phyloP scores from a whole-genome alignment of 441 rosid species.

The Breynia disticha region DNA sequence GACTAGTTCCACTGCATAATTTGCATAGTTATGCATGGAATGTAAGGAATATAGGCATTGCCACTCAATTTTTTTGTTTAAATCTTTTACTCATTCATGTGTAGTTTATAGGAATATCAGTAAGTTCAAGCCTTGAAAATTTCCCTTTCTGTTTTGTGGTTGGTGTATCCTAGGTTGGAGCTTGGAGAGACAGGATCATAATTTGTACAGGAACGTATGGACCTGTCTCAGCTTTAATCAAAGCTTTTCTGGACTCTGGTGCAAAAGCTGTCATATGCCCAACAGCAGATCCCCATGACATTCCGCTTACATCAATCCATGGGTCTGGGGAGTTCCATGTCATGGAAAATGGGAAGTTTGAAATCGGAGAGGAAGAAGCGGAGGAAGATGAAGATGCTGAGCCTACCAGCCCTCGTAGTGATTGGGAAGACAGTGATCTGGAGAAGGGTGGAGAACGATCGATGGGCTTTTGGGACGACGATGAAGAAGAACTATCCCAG shows the following conservation, averaged over 20 bases:
- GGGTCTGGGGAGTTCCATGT: conserved; percentile 44
- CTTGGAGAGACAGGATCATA: conserved; percentile 94
- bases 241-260: conserved; percentile 84
- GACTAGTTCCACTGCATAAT: too few relatives aligned
- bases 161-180: conserved; percentile 57
- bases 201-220: conserved; percentile 79
- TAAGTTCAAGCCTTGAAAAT: too few relatives aligned
- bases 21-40: too few relatives aligned
- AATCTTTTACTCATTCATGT: too few relatives aligned
- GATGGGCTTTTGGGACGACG: conserved; percentile 59
- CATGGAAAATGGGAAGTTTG: conserved; percentile 65
- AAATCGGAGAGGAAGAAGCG: conserved; percentile 77
- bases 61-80: too few relatives aligned
- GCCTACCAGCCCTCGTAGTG: conserved; percentile 59
- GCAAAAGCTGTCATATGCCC: conserved; percentile 85
- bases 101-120: too few relatives aligned
- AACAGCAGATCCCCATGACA: conserved; percentile 58
- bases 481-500: conserved; percentile 64
- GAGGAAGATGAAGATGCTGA: conserved; percentile 59
- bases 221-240: conserved; percentile 51
- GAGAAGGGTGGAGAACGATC: conserved; percentile 36
- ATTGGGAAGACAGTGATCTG: conserved; percentile 88
- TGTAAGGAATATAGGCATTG: too few relatives aligned
- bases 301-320: conserved; percentile 31
- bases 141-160: conserved; percentile 3